Base-by-base conservation (phyloP, 2,329 filamentous ascomycete genomes). In the Epichloe sibirici region DNA sequence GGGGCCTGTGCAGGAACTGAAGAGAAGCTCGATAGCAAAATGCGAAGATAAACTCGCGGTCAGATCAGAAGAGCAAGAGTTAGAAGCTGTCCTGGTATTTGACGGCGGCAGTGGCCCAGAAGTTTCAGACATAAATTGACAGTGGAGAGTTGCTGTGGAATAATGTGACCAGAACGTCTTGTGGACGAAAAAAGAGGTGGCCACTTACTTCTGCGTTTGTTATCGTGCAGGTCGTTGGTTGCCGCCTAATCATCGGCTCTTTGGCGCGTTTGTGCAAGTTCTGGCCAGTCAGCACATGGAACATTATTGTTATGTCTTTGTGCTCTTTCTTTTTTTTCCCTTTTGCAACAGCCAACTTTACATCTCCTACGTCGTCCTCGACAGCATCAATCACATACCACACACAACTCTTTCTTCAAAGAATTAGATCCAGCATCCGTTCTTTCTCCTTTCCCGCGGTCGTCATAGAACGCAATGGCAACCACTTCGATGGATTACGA, bases 401-500 rank as follows among this genome's bases (percentile, higher is more conserved):
- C 23, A 34, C 39, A 45, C 51, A 42, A 47, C 37, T 38, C 13
- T 17, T 25, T 28, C 5, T 39, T 25, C 7, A 44, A 23, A 44
- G 37, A 49, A 7, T 5, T 40, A 31, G 23, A 38, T 35, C 12
- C 31, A 23, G 31, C 40, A 6, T 31, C 28, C 47, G 51, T 55
- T 57, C 56, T 57, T 58, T 57, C 12, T 13, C 5, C 25, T 28
- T 23, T 42, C 15, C 34, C 43, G 12, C 25, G 23, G 25, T 42
- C 44, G 44, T 17, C 44, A 42, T 11, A 47, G 25, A 39, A 28
- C 43, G 66, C 58, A 59, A 82, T 82, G 79, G 79, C 79, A 53
- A 82, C 80, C 57, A 81, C 78, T 43, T 77, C 80, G 59, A 85
- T 85, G 82, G 82, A 85, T 65, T 85, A 85, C 68, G 82, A 85